Conservation (phyloP, 2,329 filamentous ascomycete genomes). For the Elsinoe perseae region DNA sequence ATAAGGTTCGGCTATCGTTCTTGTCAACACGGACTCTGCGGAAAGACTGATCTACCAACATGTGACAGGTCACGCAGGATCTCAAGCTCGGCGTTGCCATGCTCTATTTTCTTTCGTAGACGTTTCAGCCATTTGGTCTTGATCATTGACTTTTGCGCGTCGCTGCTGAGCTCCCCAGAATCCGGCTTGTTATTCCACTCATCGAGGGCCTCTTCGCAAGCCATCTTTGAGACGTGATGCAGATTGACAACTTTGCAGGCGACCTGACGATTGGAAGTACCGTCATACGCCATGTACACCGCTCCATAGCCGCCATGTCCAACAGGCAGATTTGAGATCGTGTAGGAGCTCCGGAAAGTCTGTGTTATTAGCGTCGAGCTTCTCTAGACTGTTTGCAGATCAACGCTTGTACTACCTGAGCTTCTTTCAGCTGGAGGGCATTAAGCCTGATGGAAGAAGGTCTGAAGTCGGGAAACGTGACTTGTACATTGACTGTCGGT, state of each 20-base stretch:
- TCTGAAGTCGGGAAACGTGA: constrained; percentile 13
- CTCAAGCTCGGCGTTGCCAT: constrained; percentile 33
- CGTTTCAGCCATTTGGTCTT: constrained; percentile 5
- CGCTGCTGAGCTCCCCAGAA: neutral
- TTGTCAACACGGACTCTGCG: constrained; percentile 9
- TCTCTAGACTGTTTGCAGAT: neutral
- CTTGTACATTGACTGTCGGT: constrained; percentile 24
- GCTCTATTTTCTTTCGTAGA: constrained; percentile 5
- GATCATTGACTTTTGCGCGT: neutral
- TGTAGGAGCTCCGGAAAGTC: constrained; percentile 43
- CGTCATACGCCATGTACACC: constrained; percentile 50
- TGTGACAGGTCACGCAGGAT: constrained; percentile 48
- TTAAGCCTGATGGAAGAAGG: neutral
- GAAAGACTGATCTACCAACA: constrained; percentile 29
- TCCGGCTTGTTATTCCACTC: neutral
- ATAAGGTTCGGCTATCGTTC: constrained; percentile 50
- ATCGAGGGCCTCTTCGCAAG: neutral
- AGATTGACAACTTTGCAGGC: constrained; percentile 58
- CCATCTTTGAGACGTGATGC: neutral
- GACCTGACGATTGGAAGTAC: constrained; percentile 49
- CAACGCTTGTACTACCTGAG: constrained; percentile 8
- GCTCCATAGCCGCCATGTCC: constrained; percentile 48
- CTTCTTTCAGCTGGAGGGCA: neutral
- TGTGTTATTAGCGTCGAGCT: neutral
- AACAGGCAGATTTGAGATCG: constrained; percentile 44